These are phyloP conservation scores for Niebla homalea DNA, from an alignment of 495 filamentous ascomycete genomes.

Conservation along the genomic window DNA sequence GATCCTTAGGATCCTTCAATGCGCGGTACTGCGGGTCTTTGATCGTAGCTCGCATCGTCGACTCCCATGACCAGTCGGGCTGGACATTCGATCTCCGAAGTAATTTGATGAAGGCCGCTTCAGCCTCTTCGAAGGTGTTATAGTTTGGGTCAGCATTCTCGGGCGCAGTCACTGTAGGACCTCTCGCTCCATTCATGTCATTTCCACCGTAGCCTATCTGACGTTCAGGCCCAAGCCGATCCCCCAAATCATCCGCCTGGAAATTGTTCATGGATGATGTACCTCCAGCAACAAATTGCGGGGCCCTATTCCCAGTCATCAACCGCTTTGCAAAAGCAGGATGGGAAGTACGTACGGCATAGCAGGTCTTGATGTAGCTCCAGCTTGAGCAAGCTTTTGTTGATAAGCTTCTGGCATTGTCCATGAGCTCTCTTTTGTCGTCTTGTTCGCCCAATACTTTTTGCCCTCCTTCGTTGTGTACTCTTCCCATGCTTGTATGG, in stretches of 20 bases:
- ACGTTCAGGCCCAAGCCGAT: constrained; percentile 49
- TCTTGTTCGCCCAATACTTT: constrained; percentile 88
- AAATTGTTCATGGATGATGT: constrained; percentile 40
- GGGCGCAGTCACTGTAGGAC: constrained; percentile 46
- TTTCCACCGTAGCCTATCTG: constrained; percentile 48
- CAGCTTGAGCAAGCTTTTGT: constrained; percentile 47
- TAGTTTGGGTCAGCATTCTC: constrained; percentile 67
- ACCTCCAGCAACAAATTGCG: constrained; percentile 56
- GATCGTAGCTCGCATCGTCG: constrained; percentile 76
- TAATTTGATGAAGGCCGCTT: constrained; percentile 85
- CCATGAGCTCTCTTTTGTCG: constrained; percentile 89
- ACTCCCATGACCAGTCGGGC: constrained; percentile 85
- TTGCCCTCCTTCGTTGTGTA: constrained; percentile 73
- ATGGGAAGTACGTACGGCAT: constrained; percentile 44
- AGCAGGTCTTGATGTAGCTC: constrained; percentile 30
- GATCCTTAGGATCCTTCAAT: constrained; percentile 84
- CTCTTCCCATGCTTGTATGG: constrained; percentile 84
- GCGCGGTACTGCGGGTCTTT: constrained; percentile 90
- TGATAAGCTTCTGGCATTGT: constrained; percentile 83
- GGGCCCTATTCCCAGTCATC: constrained; percentile 34
- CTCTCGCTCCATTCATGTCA: constrained; percentile 45
- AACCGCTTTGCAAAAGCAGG: constrained; percentile 2
- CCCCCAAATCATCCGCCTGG: constrained; percentile 37
- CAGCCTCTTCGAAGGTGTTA: constrained; percentile 74
- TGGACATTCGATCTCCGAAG: constrained; percentile 73